Base-by-base conservation (phyloP, 106 monocot species). In the Amphibolis antarctica region DNA sequence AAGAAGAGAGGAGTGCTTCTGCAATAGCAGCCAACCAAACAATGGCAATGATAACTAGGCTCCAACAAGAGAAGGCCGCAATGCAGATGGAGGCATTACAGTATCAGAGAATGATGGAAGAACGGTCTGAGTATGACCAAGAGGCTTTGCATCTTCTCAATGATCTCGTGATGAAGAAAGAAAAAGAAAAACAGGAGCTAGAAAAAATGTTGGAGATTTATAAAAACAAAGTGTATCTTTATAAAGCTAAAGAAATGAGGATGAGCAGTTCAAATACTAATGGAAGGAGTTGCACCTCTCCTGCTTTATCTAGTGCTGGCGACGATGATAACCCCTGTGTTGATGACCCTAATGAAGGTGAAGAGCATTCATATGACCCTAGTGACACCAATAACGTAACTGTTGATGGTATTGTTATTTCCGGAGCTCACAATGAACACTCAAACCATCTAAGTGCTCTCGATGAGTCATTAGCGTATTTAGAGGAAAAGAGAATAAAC, bases 51-150 rank as follows among this genome's bases (percentile, higher is more conserved):
- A 94, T 94, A 65, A 86, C 78, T 36, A 74, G 94, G 60, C 86
- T 94, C 50, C 94, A 94, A 68, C 81, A 84, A 71, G 89, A 94
- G 68, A 94, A 94, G 71, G 94, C 94, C 48, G 79, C 94, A 51
- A 84, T 94, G 86, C 81, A 94, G 60, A 89, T 89, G 89, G 93
- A 94, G 63, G 94, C 89, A 26, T 60, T 89, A 25, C 94, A 94
- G 25, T 94, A 86, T 71, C 86, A 89, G 71, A 76, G 94, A 51
- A 86, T 89, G 83, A 89, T 94, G 89, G 94, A 94, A 28, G 89
- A 94, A 67, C 89, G 86, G 42, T 79, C 85, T 1, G 94, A 89
- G 55, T 94, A 86, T 66, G 94, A 94, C 72, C 89, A 94, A 59
- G 94, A 94, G 63, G 89, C 89, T 0, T 64, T 94, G 53, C 83